Base-by-base conservation (phyloP, 1,284 basidiomycete species). In the Mixia osmundae region DNA sequence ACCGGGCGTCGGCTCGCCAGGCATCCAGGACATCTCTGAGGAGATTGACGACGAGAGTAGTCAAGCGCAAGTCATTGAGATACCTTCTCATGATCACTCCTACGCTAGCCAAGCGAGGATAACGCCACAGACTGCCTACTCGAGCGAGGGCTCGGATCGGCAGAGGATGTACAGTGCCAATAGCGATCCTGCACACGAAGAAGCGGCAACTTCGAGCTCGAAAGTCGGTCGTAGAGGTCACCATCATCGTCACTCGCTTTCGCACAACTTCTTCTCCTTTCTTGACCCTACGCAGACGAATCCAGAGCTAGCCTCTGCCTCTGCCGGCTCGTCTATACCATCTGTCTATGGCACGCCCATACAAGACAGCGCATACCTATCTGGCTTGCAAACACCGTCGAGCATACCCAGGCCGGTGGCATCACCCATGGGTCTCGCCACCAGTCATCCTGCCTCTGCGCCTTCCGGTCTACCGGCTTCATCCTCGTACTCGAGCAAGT, bases 191-290 rank as follows among this genome's bases (percentile, higher is more conserved):
- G 30, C 29, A 10, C 12, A 9, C 5, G 12, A 32, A 5, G 6
- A 31, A 7, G 29, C 14, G 9, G 14, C 19, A 9, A n/a, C 11
- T 10, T 16, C 19, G 27, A 21, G 6, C 5, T 12, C 11, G n/a
- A 21, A n/a, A 9, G 18, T 11, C 25, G 21, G 38, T 6, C 38
- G 46, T 2, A 16, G 50, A 9, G 52, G 50, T 1, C 47, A 52
- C 27, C 47, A 50, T 25, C 85, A 91, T 52, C 78, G 82, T 51
- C 83, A 89, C 56, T 91, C 82, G 0, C 57, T 87, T 18, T 89
- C 82, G 1, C 83, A 89, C 56, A 83, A 79, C 52, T 83, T 89
- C 58, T 89, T 89, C 60, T 75, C 75, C 0, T 80, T 79, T 50
- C 67, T 79, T 26, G 32, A 20, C 30, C 37, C 12, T 29, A 27